Base-by-base conservation (phyloP, 768 basidiomycete genomes). In the Naganishia friedmannii region DNA sequence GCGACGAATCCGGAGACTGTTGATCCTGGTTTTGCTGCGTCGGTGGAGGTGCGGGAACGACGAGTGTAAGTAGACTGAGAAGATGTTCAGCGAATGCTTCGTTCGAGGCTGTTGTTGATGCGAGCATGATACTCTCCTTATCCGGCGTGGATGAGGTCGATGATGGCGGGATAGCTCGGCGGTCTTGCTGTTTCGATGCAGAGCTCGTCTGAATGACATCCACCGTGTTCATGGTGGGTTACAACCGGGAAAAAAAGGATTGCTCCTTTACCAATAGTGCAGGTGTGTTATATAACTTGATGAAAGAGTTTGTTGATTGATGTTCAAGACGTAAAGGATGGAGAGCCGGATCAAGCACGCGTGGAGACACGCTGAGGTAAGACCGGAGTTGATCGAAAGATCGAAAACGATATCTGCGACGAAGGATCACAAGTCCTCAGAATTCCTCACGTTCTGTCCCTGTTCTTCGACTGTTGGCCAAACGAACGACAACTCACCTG, bases 61-160 rank as follows among this genome's bases (percentile, higher is more conserved):
- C 60, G 15, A 45, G 29, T 29, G 37, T 42, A 13, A 63, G 37
- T 2, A 63, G 60, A 12, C 37, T 29, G 31, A 63, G 32, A 13
- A 63, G 60, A n/a, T 63, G 39, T 63, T 63, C 60, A 13, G 60
- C 60, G 26, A 63, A 63, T 26, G 60, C 60, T 26, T 63, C 60
- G 39, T 63, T 63, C 12, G 60, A 63, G 3, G 57, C 31, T 2
- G 57, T 58, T 37, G 57, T 58, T 3, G 57, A 58, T 34, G 57
- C 34, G 34, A 58, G 34, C 57, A 58, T 58, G 21, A 12, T 32
- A 21, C 21, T 42, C 15, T 42, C 15, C 15, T 42, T 5, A 42
- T 42, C 42, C 34, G 34, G 15, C 39, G n/a, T 57, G 9, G 6
- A 34, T 34, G 28, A 34, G 2, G 28, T 10, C 15, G 57, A 34